These are phyloP conservation scores for Chloromonas sp. DNA, from an alignment of 163 green algal species.

Conservation along the genomic window DNA sequence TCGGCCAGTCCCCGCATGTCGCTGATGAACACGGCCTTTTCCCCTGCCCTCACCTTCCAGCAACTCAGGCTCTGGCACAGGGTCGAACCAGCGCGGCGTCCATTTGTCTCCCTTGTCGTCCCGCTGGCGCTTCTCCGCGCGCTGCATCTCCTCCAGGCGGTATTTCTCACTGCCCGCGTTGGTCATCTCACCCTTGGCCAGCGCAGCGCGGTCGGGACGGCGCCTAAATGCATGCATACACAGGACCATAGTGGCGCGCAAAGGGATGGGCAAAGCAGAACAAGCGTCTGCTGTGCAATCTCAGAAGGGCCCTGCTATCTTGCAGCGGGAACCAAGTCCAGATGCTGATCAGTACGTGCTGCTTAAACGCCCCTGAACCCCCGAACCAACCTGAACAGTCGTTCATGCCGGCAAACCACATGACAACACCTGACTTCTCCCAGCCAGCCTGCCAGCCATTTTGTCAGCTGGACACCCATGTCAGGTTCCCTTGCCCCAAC, in stretches of 20 bases:
- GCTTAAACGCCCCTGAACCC: no score
- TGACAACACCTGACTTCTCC: no score
- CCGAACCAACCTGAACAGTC: no score
- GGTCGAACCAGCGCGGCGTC: slow-evolving; percentile 79
- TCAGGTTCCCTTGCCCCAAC: no score
- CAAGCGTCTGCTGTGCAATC: no score
- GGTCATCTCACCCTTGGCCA: slow-evolving; percentile 61
- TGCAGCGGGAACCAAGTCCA: no score
- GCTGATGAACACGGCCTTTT: not conserved
- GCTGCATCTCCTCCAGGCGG: slow-evolving; percentile 77
- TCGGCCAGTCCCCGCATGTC: not conserved
- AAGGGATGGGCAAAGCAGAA: no score
- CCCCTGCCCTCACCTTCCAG: slow-evolving; percentile 45
- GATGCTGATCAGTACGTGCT: no score
- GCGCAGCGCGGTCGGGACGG: slow-evolving; percentile 68
- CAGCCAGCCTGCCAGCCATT: no score
- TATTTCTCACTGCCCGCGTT: slow-evolving; percentile 68
- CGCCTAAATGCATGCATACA: slow-evolving; percentile 21
- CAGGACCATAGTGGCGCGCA: slow-evolving; percentile 12
- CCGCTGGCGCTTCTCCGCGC: slow-evolving; percentile 64
- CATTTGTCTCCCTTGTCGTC: slow-evolving; percentile 59
- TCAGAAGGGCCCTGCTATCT: no score
- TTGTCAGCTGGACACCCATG: no score
- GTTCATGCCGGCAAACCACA: no score
- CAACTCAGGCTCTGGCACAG: slow-evolving; percentile 33